A percentile compares a stretch with the other conserved stretches of the same genome.
These are phyloP conservation scores for Corymbia calophylla DNA, from an alignment of 441 rosid species.

Conservation along the genomic window DNA sequence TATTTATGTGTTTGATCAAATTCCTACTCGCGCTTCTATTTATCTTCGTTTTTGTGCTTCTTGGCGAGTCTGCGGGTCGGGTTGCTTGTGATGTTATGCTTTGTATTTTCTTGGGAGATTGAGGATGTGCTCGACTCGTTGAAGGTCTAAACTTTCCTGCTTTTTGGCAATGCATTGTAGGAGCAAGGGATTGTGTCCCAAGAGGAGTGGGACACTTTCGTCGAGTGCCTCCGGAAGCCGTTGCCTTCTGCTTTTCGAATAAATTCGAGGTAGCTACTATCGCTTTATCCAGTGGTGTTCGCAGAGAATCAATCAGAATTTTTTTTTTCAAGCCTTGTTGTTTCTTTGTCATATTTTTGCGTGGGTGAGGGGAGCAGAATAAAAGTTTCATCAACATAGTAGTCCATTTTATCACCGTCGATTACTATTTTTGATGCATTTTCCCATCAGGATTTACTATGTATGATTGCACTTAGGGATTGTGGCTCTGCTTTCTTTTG, in stretches of 20 bases:
- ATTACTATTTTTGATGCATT: neutral
- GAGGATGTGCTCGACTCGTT: neutral
- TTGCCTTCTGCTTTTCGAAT: constrained; percentile 95
- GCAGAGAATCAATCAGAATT: neutral
- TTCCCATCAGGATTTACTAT: neutral
- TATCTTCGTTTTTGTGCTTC: neutral
- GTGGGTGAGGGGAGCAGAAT: neutral
- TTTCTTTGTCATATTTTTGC: neutral
- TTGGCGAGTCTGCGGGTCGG: neutral
- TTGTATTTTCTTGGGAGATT: neutral
- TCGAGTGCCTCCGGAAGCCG: constrained; percentile 67
- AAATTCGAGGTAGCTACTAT: constrained; percentile 54
- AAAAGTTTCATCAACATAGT: neutral
- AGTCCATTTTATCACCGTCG: neutral
- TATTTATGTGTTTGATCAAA: neutral
- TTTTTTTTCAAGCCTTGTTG: neutral
- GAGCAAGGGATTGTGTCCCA: constrained; percentile 70
- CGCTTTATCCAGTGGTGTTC: neutral
- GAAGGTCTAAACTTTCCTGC: neutral
- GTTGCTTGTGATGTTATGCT: neutral
- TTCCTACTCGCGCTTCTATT: neutral
- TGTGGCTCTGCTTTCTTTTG: neutral
- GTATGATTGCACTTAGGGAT: neutral
- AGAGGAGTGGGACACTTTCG: constrained; percentile 80
- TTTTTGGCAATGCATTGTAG: constrained; percentile 15